Conservation (phyloP, 2,329 filamentous ascomycete genomes). For the Aureobasidium mangrovei region DNA sequence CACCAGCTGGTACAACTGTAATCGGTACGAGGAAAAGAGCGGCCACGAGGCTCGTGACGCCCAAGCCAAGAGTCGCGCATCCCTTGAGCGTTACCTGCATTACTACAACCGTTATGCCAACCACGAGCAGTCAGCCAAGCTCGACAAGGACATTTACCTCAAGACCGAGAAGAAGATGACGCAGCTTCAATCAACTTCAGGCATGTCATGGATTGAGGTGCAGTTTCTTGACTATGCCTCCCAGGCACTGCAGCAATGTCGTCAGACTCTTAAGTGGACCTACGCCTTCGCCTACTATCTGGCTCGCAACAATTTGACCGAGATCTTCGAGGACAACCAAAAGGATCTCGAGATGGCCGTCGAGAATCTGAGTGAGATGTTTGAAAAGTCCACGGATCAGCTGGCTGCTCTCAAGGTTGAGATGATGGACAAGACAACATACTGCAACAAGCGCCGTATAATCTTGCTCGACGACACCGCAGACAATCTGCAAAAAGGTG, state of each 20-base stretch:
- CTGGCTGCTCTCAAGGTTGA: constrained; percentile 83
- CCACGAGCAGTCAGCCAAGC: constrained; percentile 92
- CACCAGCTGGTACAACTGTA: constrained; percentile 99
- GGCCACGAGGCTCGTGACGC: constrained; percentile 83
- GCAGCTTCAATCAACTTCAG: constrained; percentile 82
- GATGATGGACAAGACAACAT: constrained; percentile 97
- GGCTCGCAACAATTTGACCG: constrained; percentile 87
- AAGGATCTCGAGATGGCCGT: constrained; percentile 97
- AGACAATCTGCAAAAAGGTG: constrained; percentile 81
- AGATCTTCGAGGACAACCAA: constrained; percentile 98
- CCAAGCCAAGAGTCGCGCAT: constrained; percentile 82
- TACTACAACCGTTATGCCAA: constrained; percentile 99
- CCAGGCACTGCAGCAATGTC: constrained; percentile 86
- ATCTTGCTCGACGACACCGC: constrained; percentile 90
- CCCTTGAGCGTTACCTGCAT: constrained; percentile 89
- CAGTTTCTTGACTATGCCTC: constrained; percentile 93
- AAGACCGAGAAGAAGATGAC: constrained; percentile 99
- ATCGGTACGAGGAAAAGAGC: constrained; percentile 92
- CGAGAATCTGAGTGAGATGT: constrained; percentile 96
- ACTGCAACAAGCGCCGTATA: constrained; percentile 85
- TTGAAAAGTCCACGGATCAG: constrained; percentile 90
- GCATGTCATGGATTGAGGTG: constrained; percentile 98
- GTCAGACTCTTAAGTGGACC: constrained; percentile 98
- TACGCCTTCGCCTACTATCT: constrained; percentile 98
- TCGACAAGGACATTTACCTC: constrained; percentile 90